Base-by-base conservation (phyloP, 2,329 filamentous ascomycete species). In the Xylariaceae sp. region DNA sequence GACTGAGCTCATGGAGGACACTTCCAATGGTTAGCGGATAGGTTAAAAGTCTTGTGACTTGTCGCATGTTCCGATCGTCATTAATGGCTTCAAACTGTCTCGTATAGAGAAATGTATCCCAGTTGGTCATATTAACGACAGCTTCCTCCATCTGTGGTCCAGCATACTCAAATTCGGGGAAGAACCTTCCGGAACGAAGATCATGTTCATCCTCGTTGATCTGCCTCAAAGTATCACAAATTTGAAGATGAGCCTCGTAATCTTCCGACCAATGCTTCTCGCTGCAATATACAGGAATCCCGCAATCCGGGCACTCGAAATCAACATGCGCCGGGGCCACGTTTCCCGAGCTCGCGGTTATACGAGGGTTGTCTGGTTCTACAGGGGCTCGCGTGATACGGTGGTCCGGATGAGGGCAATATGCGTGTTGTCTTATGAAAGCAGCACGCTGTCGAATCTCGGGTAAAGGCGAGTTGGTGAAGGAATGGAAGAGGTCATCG, bases 161-260 rank as follows among this genome's bases (percentile, higher is more conserved):
- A 0, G 95, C 92, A 71, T 96, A 96, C 60, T 93, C 87, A 70
- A 96, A 98, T 74, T 99, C 96, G 12, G 90, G 88, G 75, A 99
- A 99, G 74, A 92, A 89, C 24, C 95, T 85, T 3, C 95, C 95
- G 16, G 92, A 96, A 47, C 90, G 83, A 65, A 99, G 77, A 73
- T 99, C 95, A 71, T 99, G 96, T 67, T 99, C 95, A 71, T 99
- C 95, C 77, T 99, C 95, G 67, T 99, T 99, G 76, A 96, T 94
- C 76, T 98, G 89, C 64, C 89, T 83, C 54, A 99, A 78, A 0
- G 90, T 90, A 69, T 99, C 94, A 74, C 95, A 99, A 31, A 99
- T 88, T 71, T 97, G 86, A 59, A 99, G 75, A 74, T 99, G 95
- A 16, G 87, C 84, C 75, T 98, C 94, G 70, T 96, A 99, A 74